A percentile compares a stretch with the other conserved stretches of the same genome.
Evolutionary conservation across 768 basidiomycete genomes (phyloP).

Genomic region (Vararia minispora): DNA sequence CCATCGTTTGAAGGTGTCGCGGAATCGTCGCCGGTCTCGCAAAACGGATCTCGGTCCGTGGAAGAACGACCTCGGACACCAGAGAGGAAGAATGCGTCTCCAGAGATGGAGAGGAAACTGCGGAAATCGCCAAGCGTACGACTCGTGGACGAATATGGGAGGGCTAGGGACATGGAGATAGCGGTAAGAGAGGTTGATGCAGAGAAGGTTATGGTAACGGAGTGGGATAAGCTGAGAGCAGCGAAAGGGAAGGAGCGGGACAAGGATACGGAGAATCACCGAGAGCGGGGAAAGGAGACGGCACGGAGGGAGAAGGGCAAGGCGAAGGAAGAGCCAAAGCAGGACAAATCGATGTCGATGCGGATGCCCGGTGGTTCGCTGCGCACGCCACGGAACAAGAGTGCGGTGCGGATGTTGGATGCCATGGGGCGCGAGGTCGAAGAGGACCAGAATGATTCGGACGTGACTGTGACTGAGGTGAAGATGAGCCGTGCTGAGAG

Average conservation of each 20-base stretch:
- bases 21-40: constrained; percentile 5
- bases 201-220: too few relatives aligned
- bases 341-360: constrained; percentile 14
- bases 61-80: not conserved
- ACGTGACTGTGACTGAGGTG: constrained; percentile 12
- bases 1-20: constrained; percentile 11
- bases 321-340: constrained; percentile 10
- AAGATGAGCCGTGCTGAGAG: constrained; percentile 37
- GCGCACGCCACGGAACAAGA: constrained; percentile 23
- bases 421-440: constrained; percentile 56
- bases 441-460: constrained; percentile 18
- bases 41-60: too few relatives aligned
- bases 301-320: constrained; percentile 12
- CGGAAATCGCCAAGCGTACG: constrained; percentile 45
- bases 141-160: constrained; percentile 63
- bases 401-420: constrained; percentile 49
- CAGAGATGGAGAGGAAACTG: constrained; percentile 17
- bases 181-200: too few relatives aligned
- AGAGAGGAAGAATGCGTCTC: not conserved
- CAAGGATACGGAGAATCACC: too few relatives aligned
- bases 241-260: too few relatives aligned
- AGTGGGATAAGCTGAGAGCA: too few relatives aligned
- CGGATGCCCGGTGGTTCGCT: constrained; percentile 11
- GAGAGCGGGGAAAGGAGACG: too few relatives aligned
- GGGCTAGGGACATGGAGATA: too few relatives aligned